Evolutionary conservation across 345 rosid species (phyloP).

Genomic region (Citrus mangshanensis): DNA sequence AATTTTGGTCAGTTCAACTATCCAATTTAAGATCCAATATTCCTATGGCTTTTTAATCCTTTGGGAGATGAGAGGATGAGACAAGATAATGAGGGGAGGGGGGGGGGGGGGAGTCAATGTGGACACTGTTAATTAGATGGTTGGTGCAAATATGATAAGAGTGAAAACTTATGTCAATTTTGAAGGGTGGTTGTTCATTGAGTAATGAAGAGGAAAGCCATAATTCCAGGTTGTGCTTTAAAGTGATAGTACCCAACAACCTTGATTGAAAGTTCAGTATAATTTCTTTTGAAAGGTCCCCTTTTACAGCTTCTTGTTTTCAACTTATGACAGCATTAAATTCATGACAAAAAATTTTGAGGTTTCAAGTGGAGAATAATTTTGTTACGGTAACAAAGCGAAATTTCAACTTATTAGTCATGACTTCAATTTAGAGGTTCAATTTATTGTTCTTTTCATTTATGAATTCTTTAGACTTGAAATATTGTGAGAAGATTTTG

Average conservation of each 20-base stretch:
- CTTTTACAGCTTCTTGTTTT: neutral
- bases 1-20: neutral
- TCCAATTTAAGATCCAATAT: neutral
- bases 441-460: neutral
- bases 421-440: too few species aligned
- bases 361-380: neutral
- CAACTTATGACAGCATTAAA: neutral
- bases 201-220: neutral
- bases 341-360: neutral
- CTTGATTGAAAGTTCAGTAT: neutral
- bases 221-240: neutral
- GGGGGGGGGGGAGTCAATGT: too few species aligned
- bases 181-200: neutral
- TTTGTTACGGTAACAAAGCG: neutral
- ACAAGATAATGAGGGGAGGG: too few species aligned
- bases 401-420: neutral
- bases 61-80: neutral
- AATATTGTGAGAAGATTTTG: neutral
- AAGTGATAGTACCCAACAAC: neutral
- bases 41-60: too few species aligned
- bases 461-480: neutral
- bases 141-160: neutral
- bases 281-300: neutral
- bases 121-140: neutral
- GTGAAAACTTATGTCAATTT: neutral